Evolutionary conservation across 2,329 filamentous ascomycete species (phyloP).

Genomic region (Fusarium kyushuense): DNA sequence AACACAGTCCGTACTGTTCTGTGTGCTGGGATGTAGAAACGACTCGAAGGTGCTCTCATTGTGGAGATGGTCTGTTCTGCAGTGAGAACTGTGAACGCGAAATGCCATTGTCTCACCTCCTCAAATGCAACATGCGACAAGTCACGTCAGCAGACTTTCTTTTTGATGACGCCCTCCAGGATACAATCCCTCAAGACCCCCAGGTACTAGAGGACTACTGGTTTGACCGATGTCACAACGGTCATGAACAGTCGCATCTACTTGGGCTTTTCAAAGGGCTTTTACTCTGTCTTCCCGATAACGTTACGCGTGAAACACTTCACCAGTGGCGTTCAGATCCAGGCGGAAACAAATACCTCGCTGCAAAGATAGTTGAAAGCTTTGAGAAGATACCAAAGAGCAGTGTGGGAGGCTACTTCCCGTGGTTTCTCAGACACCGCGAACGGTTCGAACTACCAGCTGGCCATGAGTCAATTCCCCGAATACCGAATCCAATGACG

Average conservation of each 20-base stretch:
- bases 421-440: too few relatives aligned
- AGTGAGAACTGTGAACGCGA: not conserved
- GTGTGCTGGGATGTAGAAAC: not conserved
- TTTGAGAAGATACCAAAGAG: too few relatives aligned
- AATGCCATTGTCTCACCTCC: not conserved
- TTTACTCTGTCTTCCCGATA: too few relatives aligned
- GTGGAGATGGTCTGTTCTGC: not conserved
- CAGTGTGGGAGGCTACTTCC: too few relatives aligned
- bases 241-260: not conserved
- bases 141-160: slow-evolving; percentile 1
- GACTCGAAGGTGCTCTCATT: not conserved
- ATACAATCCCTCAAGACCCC: not conserved
- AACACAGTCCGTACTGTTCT: not conserved
- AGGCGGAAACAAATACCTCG: too few relatives aligned
- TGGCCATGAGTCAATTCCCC: too few relatives aligned
- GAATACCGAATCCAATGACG: too few relatives aligned
- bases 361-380: too few relatives aligned
- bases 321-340: too few relatives aligned
- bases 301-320: too few relatives aligned
- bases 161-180: not conserved
- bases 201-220: not conserved
- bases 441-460: too few relatives aligned
- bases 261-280: too few relatives aligned
- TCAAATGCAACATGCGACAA: not conserved
- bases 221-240: not conserved